Evolutionary conservation across 1,139 yeast genomes (phyloP), one percentile per base, ranked within the genome.

Genomic region (Pichia sp.): DNA sequence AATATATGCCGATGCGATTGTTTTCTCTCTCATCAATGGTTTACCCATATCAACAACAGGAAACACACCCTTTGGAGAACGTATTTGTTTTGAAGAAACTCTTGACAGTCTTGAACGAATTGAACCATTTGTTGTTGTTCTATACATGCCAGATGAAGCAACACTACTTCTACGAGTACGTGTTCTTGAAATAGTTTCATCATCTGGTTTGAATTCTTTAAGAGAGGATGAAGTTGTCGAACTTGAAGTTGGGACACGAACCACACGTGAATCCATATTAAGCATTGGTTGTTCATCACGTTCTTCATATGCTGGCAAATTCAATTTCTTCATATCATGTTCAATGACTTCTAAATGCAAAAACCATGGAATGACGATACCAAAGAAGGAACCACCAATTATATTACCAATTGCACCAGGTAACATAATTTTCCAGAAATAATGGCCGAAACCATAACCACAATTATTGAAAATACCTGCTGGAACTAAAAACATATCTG

Each of bases 231-330:
- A 42, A 3, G 36, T 12, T n/a, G 14, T 32, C 4, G 52, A 36
- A 14, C 27, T 24, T 24, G 19, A 19, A 15, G 48, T 41, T 3
- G 47, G 58, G 7, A 67, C 65, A 57, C 86, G 74, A 6, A 85
- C 85, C 17, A 85, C 93, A 66, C 93, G 75, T 4, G 91, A 84
- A 61, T 85, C 94, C 69, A 79, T 73, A 55, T 81, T 82, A 54
- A 84, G 67, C 59, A 84, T 85, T 2, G 94, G 93, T 58, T 84
- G 93, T 62, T 85, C 93, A 66, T 85, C 94, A 56, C 82, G 73
- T 44, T 81, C 79, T 34, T 83, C 90, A 55, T 77, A 84, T 40
- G 70, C 68, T 9, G 94, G 94, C 52, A 85, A 71, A 32, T 79
- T 72, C 62, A 85, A 68, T 44, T 68, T 60, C 53, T 72, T 73